These are phyloP conservation scores for Blastobotrys ciferrii DNA, from an alignment of 1,139 yeast species.

Conservation along the genomic window DNA sequence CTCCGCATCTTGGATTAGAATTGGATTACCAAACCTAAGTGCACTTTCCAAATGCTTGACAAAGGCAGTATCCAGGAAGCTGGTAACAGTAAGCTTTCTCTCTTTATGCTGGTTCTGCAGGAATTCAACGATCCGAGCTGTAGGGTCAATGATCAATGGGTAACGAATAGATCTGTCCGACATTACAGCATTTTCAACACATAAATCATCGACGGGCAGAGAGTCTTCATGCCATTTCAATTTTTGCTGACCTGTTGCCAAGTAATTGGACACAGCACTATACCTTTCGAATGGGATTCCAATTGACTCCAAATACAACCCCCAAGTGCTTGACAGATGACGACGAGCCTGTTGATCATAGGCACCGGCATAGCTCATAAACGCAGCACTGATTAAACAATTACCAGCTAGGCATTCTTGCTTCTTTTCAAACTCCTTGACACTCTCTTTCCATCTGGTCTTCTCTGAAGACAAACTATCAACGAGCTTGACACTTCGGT, in stretches of 20 bases:
- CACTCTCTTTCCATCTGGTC: constrained; percentile 68
- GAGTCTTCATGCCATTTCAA: constrained; percentile 55
- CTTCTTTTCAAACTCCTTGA: constrained; percentile 49
- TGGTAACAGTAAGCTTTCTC: constrained; percentile 53
- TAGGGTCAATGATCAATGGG: constrained; percentile 76
- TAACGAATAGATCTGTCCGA: constrained; percentile 42
- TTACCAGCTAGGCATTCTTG: constrained; percentile 60
- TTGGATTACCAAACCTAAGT: constrained; percentile 74
- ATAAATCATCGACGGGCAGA: constrained; percentile 56
- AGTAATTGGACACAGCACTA: constrained; percentile 36
- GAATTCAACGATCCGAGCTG: constrained; percentile 47
- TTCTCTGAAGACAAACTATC: constrained; percentile 66
- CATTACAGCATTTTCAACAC: constrained; percentile 62
- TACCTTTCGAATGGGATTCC: constrained; percentile 47
- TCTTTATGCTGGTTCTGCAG: constrained; percentile 38
- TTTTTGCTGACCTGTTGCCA: constrained; percentile 45
- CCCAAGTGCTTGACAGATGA: constrained; percentile 45
- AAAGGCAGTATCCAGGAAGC: constrained; percentile 72
- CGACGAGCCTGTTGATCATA: constrained; percentile 54
- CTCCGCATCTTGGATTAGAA: constrained; percentile 78
- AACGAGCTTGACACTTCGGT: constrained; percentile 60
- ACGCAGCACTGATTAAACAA: constrained; percentile 61
- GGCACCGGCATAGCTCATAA: constrained; percentile 59
- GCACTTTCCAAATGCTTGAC: constrained; percentile 74
- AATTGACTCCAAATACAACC: constrained; percentile 38